Conservation (phyloP, 2,329 filamentous ascomycete genomes). For the Epichloe sp. region DNA sequence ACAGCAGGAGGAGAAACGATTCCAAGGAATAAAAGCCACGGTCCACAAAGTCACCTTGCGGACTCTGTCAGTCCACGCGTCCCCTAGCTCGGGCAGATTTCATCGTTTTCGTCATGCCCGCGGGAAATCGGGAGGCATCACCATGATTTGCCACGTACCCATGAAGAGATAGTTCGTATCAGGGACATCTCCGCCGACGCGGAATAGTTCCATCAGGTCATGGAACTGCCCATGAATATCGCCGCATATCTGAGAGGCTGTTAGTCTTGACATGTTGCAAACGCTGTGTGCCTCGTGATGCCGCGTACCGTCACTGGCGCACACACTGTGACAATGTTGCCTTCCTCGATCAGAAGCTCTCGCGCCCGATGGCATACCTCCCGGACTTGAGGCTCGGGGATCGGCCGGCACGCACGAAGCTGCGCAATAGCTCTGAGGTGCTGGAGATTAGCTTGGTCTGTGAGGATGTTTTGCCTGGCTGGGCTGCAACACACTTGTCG, state of each 20-base stretch:
- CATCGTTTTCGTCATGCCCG: neutral
- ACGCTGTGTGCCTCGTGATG: neutral
- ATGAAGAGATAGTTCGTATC: constrained; percentile 97
- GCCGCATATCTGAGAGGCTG: constrained; percentile 62
- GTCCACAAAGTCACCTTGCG: constrained; percentile 82
- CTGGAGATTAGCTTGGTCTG: neutral
- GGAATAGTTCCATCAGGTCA: constrained; percentile 91
- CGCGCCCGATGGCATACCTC: constrained; percentile 96
- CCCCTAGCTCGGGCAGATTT: neutral
- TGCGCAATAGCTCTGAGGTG: constrained; percentile 73
- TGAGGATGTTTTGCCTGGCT: neutral
- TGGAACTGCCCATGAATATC: constrained; percentile 97
- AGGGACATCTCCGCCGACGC: constrained; percentile 83
- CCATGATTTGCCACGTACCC: constrained; percentile 38
- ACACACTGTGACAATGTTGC: constrained; percentile 89
- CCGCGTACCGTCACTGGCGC: constrained; percentile 73
- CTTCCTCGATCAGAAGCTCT: constrained; percentile 92
- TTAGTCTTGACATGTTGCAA: neutral
- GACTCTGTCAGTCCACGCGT: neutral
- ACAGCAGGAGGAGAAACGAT: constrained; percentile 88
- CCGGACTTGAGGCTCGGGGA: constrained; percentile 87
- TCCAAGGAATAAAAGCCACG: constrained; percentile 96
- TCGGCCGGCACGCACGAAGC: constrained; percentile 87
- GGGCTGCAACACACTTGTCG: constrained; percentile 53
- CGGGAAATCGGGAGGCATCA: too few relatives aligned